phyloP scores from a whole-genome alignment of 768 basidiomycete species.

The Hortiboletus flavorubellus region DNA sequence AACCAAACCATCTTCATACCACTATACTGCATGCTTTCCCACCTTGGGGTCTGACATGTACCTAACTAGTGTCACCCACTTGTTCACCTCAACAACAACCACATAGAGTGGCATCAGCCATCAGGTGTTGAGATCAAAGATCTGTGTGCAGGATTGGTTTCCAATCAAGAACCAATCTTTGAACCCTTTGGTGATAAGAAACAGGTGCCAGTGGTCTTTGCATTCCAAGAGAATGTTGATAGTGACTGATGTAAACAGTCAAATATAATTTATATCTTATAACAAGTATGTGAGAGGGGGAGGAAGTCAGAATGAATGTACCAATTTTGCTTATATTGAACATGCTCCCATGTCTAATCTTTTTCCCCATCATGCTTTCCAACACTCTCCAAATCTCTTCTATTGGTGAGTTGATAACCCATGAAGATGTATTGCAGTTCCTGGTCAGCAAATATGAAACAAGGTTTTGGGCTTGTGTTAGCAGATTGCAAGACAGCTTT shows the following conservation, averaged over 20 bases:
- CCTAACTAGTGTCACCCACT: slow-evolving; percentile 91
- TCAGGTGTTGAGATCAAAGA: slow-evolving; percentile 92
- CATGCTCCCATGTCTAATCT: slow-evolving; percentile 60
- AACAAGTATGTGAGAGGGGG: background rate
- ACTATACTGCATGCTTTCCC: slow-evolving; percentile 72
- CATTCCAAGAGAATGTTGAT: slow-evolving; percentile 95
- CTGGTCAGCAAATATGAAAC: slow-evolving; percentile 35
- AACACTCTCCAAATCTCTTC: slow-evolving; percentile 88
- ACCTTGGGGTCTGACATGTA: slow-evolving; percentile 87
- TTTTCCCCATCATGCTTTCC: slow-evolving; percentile 67
- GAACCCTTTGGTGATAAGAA: slow-evolving; percentile 90
- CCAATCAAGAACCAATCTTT: slow-evolving; percentile 89
- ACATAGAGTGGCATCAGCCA: slow-evolving; percentile 75
- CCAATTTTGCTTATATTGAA: slow-evolving; percentile 82
- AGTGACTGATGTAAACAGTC: slow-evolving; percentile 91
- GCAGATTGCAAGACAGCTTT: slow-evolving; percentile 24
- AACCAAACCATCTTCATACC: slow-evolving; percentile 68
- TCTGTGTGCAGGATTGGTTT: slow-evolving; percentile 90
- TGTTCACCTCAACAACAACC: slow-evolving; percentile 63
- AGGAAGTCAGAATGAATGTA: slow-evolving; percentile 23
- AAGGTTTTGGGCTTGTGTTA: slow-evolving; percentile 27
- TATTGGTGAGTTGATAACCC: slow-evolving; percentile 61
- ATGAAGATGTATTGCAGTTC: slow-evolving; percentile 35
- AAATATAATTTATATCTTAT: slow-evolving; percentile 72
- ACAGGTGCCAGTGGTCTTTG: slow-evolving; percentile 87